Conservation (phyloP, 1,284 basidiomycete species). For the Rhodotorula sp. region DNA sequence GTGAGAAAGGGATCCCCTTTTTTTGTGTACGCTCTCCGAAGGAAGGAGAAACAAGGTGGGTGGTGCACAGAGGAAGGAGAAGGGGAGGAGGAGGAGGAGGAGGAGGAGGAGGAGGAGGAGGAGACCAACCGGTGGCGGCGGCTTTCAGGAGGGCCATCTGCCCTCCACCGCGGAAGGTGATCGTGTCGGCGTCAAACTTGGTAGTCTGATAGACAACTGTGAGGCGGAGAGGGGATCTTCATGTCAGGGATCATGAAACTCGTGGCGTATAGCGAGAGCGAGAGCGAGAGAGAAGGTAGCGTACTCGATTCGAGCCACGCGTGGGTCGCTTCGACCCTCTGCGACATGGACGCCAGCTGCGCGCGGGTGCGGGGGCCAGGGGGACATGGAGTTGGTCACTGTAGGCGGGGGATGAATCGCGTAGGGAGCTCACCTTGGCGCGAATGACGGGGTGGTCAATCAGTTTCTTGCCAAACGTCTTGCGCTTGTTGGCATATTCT, state of each 20-base stretch:
- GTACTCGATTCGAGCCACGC: slow-evolving; percentile 37
- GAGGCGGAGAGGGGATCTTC: neutral
- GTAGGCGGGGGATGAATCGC: neutral
- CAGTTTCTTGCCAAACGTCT: slow-evolving; percentile 42
- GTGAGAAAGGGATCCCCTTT: too few species aligned
- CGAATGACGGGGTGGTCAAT: slow-evolving; percentile 46
- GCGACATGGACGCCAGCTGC: slow-evolving; percentile 40
- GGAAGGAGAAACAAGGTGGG: too few species aligned
- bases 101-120: neutral
- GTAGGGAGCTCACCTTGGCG: slow-evolving; percentile 24
- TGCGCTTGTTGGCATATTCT: slow-evolving; percentile 43
- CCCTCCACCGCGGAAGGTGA: slow-evolving; percentile 37
- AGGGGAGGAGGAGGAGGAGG: neutral
- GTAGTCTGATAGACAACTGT: slow-evolving; percentile 37
- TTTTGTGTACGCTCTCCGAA: too few species aligned
- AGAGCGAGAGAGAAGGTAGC: neutral
- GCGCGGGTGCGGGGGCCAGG: too few species aligned
- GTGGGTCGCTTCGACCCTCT: slow-evolving; percentile 40
- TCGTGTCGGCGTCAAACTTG: slow-evolving; percentile 34
- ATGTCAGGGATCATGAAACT: neutral
- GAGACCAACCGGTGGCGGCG: slow-evolving; percentile 23
- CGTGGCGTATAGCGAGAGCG: neutral
- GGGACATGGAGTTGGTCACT: neutral
- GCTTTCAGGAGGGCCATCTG: slow-evolving; percentile 41
- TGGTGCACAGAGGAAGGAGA: too few species aligned